Base-by-base conservation (phyloP, 768 basidiomycete genomes). In the Suillus subluteus region DNA sequence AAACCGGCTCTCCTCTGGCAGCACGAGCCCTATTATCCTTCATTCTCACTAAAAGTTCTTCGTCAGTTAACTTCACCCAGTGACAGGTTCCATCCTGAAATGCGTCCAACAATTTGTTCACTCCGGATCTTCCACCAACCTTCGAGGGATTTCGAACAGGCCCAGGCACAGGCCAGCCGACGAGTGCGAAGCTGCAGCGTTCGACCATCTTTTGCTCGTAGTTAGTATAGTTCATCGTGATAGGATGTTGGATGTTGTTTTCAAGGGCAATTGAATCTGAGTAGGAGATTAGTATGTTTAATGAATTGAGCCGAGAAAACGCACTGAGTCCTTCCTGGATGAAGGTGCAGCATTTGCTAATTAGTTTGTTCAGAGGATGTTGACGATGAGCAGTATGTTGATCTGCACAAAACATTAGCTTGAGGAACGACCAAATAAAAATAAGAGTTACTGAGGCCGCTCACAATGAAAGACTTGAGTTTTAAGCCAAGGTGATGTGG, bases 141-240 rank as follows among this genome's bases (percentile, higher is more conserved):
- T 63, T 56, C 2, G 18, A 13, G 21, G 66, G 62, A 41, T 64
- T 66, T 16, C 9, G 18, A 32, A 55, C 40, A 2, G 9, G 6
- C 21, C 59, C 65, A 26, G 35, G 1, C 4, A 65, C 18, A n/a
- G 30, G 41, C 62, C 62, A 40, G 41, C 18, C 9, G 2, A 32
- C n/a, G 7, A 63, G 44, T 2, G 23, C 6, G 2, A 63, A n/a
- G 50, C 62, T 32, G 11, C 12, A 11, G 48, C 21, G 13, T 32
- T 63, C 13, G 6, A 63, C 62, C 8, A 63, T 48, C 13, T 13
- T 48, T 3, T 12, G 23, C 48, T 63, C 11, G 6, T 63, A 63
- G 11, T 63, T 63, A 26, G 38, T 48, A n/a, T 56, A 63, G 11
- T 58, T 63, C 62, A 63, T 63, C 6, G 54, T 63, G 44, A 44